phyloP scores from a whole-genome alignment of 192 early-diverging fungal genomes.

The Geranomyces variabilis region DNA sequence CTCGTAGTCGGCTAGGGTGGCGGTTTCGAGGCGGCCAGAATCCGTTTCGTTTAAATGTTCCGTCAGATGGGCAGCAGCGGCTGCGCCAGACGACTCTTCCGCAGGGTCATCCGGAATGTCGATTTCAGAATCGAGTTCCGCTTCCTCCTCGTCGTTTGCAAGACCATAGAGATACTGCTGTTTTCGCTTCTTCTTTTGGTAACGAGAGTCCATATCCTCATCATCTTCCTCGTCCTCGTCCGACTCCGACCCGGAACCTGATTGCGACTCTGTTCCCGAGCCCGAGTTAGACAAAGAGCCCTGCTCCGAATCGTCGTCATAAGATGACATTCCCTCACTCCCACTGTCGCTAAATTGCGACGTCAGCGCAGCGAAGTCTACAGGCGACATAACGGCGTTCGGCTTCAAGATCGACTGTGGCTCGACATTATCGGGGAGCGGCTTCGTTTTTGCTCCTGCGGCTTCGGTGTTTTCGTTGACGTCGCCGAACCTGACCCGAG shows the following conservation, averaged over 20 bases:
- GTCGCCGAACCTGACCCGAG: not conserved
- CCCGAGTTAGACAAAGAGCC: slow-evolving; percentile 12
- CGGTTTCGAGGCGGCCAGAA: slow-evolving; percentile 18
- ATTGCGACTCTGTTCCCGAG: slow-evolving; percentile 1
- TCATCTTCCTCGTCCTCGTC: not conserved
- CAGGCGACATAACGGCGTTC: slow-evolving; percentile 3
- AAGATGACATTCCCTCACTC: slow-evolving; percentile 20
- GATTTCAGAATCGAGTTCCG: slow-evolving; percentile 12
- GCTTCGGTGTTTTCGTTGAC: not conserved
- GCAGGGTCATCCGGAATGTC: slow-evolving; percentile 1
- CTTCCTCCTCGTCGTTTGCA: slow-evolving; percentile 20
- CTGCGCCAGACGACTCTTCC: not conserved
- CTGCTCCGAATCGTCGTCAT: slow-evolving; percentile 22
- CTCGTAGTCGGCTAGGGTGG: slow-evolving; percentile 39
- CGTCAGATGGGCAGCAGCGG: not conserved
- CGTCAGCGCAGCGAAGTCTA: slow-evolving; percentile 12
- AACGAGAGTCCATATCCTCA: not conserved
- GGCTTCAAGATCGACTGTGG: slow-evolving; percentile 22
- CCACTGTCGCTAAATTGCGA: slow-evolving; percentile 29
- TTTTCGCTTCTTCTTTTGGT: not conserved
- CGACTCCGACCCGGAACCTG: not conserved
- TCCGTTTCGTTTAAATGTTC: not conserved
- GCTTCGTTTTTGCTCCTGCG: not conserved
- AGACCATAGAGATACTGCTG: slow-evolving; percentile 3
- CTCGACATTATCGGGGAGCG: not conserved